Conservation (phyloP, 768 basidiomycete species). For the Lactarius deliciosus region DNA sequence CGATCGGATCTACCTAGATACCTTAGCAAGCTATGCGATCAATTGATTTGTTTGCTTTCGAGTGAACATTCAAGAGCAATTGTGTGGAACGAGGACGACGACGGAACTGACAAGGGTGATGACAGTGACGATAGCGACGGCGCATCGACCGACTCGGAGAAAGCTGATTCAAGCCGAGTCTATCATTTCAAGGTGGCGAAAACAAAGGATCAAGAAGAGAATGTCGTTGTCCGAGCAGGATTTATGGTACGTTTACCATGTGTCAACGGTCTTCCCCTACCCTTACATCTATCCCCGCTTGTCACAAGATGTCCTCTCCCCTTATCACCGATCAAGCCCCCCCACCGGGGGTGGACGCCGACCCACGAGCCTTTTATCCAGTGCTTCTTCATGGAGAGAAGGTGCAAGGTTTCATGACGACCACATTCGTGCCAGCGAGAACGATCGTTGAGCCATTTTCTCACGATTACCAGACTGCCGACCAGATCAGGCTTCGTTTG, state of each 20-base stretch:
- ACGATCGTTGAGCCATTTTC: neutral
- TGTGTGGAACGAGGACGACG: neutral
- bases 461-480: neutral
- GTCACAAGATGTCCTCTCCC: neutral
- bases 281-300: neutral
- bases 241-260: slow-evolving; percentile 42
- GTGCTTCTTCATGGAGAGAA: slow-evolving; percentile 27
- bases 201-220: slow-evolving; percentile 56
- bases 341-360: neutral
- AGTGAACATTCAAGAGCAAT: slow-evolving; percentile 2
- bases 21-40: slow-evolving; percentile 6
- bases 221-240: slow-evolving; percentile 43
- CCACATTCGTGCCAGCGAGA: slow-evolving; percentile 5
- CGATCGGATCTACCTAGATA: neutral
- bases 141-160: slow-evolving; percentile 38
- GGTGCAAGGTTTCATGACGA: slow-evolving; percentile 28
- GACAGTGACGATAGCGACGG: slow-evolving; percentile 19
- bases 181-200: slow-evolving; percentile 56
- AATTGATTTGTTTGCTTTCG: slow-evolving; percentile 6
- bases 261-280: no score
- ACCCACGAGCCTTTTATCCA: neutral
- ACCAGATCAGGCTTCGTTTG: slow-evolving; percentile 8
- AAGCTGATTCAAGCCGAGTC: slow-evolving; percentile 47
- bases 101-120: neutral
- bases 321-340: neutral